Percentiles rank a stretch among this genome's conserved stretches.
Evolutionary conservation across 2,329 filamentous ascomycete genomes (phyloP).

Genomic region (Huntiella savannae): DNA sequence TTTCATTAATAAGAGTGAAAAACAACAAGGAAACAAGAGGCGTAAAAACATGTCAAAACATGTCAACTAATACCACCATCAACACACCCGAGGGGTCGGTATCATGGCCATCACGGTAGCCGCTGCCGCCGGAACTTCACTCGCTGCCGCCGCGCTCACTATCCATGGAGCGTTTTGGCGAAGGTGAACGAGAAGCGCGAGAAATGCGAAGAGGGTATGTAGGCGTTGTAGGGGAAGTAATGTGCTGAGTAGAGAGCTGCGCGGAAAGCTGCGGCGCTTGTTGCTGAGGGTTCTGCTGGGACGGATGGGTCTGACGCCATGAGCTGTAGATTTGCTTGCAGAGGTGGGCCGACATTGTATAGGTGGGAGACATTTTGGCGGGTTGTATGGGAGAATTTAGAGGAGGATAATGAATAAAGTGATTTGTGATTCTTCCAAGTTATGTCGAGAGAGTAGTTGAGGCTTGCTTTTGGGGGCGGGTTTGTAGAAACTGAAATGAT

Average conservation of each 20-base stretch:
- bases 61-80: not conserved
- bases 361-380: conserved; percentile 33
- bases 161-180: conserved; percentile 14
- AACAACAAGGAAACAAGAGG: conserved; percentile 2
- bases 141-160: conserved; percentile 9
- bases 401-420: not conserved
- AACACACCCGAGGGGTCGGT: too few relatives aligned
- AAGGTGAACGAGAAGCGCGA: conserved; percentile 18
- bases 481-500: not conserved
- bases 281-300: conserved; percentile 11
- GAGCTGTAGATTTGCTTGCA: conserved; percentile 41
- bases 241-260: not conserved
- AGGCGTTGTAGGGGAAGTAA: not conserved
- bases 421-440: not conserved
- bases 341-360: conserved; percentile 42
- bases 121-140: conserved; percentile 13
- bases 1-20: not conserved
- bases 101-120: too few relatives aligned
- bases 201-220: not conserved
- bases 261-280: too few relatives aligned
- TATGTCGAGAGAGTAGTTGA: not conserved
- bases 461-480: not conserved
- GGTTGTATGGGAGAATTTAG: not conserved
- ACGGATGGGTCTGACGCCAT: conserved; percentile 27
- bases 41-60: not conserved